Evolutionary conservation across 2,329 filamentous ascomycete species (phyloP).

Genomic region (Fusarium newnesense): DNA sequence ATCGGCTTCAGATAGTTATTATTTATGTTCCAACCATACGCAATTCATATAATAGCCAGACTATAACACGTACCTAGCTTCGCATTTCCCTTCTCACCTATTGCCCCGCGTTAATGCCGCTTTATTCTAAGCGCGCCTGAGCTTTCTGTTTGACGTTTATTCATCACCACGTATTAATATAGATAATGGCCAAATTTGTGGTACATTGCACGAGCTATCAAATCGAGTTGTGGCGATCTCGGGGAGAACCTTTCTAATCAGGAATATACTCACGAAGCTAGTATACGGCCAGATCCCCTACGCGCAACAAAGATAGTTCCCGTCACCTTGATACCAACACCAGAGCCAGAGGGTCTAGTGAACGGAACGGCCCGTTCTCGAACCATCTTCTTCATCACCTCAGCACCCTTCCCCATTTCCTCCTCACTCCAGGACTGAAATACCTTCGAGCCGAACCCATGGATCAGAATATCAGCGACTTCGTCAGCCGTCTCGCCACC

Average conservation of each 20-base stretch:
- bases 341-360: background rate
- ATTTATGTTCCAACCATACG: rapidly evolving
- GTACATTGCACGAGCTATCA: rapidly evolving
- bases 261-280: rapidly evolving
- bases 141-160: no score
- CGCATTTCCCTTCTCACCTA: no score
- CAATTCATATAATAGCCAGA: background rate
- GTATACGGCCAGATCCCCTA: background rate
- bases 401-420: background rate
- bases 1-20: no score
- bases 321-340: background rate
- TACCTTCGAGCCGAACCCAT: background rate
- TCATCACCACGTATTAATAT: background rate
- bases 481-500: rapidly evolving
- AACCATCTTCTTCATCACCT: rapidly evolving
- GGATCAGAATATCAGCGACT: background rate
- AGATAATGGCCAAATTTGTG: background rate
- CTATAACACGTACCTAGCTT: no score
- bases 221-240: background rate
- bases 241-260: background rate
- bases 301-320: background rate
- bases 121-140: no score
- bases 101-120: no score
- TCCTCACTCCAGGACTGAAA: background rate
- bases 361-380: background rate